These are phyloP conservation scores for Xylaria intraflava DNA, from an alignment of 495 filamentous ascomycete genomes.

Conservation along the genomic window DNA sequence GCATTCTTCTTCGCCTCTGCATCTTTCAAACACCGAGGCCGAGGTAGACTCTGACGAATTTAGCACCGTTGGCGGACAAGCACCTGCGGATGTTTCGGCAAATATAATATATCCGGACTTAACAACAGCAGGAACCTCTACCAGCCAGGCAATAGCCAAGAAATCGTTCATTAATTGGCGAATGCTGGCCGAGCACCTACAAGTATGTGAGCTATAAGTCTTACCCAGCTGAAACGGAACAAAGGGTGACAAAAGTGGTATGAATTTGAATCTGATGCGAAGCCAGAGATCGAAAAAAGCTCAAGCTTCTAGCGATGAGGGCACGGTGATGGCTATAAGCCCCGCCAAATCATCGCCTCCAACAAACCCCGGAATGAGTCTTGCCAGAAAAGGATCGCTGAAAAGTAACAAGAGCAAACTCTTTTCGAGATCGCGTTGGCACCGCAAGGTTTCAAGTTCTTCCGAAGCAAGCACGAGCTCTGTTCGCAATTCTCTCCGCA, in stretches of 20 bases:
- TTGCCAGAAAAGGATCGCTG: slow-evolving; percentile 1
- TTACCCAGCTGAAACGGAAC: neutral
- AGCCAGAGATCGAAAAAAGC: neutral
- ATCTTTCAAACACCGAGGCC: neutral
- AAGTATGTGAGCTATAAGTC: slow-evolving; percentile 10
- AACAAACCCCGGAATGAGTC: neutral
- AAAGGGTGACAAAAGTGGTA: neutral
- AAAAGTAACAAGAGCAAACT: slow-evolving; percentile 20
- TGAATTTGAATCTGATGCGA: neutral
- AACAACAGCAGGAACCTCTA: neutral
- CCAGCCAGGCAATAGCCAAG: slow-evolving; percentile 8
- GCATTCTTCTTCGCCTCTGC: slow-evolving; percentile 6
- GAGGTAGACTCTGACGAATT: neutral
- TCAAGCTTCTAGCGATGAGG: neutral
- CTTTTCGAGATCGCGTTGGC: slow-evolving; percentile 37
- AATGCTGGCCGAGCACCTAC: slow-evolving; percentile 15
- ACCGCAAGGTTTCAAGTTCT: slow-evolving; percentile 30
- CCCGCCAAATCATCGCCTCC: neutral
- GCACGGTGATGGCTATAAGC: neutral
- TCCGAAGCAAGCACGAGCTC: slow-evolving; percentile 34
- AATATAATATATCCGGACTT: neutral
- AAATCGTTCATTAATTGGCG: slow-evolving; percentile 19
- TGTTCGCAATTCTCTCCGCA: slow-evolving; percentile 17
- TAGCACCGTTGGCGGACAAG: neutral
- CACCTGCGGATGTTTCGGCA: neutral